A percentile compares a stretch with the other conserved stretches of the same genome.
These are phyloP conservation scores for Ambrosiella xylebori DNA, from an alignment of 2,329 filamentous ascomycete genomes.

Conservation along the genomic window DNA sequence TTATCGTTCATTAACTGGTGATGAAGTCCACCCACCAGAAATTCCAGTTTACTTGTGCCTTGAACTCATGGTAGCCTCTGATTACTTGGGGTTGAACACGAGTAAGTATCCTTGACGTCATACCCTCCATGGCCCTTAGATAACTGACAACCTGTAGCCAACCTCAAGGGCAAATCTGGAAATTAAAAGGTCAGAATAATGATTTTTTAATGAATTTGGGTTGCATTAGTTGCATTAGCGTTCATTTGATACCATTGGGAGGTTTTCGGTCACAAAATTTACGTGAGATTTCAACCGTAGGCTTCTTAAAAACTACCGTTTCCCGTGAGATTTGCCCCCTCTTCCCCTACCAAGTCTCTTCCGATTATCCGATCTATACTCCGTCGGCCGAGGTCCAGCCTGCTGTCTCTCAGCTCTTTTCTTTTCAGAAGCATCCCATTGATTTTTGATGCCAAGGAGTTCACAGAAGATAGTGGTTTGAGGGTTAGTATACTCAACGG, in stretches of 20 bases:
- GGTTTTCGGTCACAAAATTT: too few species aligned
- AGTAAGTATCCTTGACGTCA: too few species aligned
- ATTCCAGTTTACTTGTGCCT: slow-evolving; percentile 64
- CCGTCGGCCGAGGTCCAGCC: slow-evolving; percentile 20
- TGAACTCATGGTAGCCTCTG: slow-evolving; percentile 59
- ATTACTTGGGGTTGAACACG: slow-evolving; percentile 48
- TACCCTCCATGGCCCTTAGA: too few species aligned
- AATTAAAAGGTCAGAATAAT: too few species aligned
- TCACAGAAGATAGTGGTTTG: slow-evolving; percentile 74
- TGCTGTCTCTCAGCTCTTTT: slow-evolving; percentile 46
- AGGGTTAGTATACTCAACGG: slow-evolving; percentile 68
- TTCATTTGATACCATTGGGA: too few species aligned
- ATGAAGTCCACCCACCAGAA: slow-evolving; percentile 55
- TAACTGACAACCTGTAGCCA: too few species aligned
- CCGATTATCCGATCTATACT: slow-evolving; percentile 20
- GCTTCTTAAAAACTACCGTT: slow-evolving; percentile 13
- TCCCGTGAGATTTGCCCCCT: slow-evolving; percentile 21
- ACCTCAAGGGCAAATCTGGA: too few species aligned
- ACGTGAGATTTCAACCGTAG: too few species aligned
- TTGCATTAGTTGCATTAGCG: too few species aligned
- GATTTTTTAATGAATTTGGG: too few species aligned
- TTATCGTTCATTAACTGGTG: slow-evolving; percentile 59
- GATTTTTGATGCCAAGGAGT: slow-evolving; percentile 58
- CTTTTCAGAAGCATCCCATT: slow-evolving; percentile 54
- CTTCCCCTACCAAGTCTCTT: slow-evolving; percentile 23